These are phyloP conservation scores for Talaromyces sp. DNA, from an alignment of 2,329 filamentous ascomycete genomes.

Conservation along the genomic window DNA sequence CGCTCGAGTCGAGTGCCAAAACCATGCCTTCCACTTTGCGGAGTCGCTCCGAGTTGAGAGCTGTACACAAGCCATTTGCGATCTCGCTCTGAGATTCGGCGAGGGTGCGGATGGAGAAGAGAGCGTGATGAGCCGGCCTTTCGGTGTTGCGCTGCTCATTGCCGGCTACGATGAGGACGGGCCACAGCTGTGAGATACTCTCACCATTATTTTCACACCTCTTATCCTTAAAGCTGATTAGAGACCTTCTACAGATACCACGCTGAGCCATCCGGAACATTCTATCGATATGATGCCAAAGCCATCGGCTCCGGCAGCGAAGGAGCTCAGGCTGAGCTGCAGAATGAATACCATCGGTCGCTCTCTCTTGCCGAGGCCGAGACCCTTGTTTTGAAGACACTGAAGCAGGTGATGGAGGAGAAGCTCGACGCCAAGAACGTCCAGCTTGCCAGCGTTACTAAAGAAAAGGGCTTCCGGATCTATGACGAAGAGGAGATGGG, in stretches of 20 bases:
- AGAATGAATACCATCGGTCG: conserved; percentile 99
- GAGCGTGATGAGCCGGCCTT: conserved; percentile 96
- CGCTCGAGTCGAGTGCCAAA: conserved; percentile 94
- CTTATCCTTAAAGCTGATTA: background rate
- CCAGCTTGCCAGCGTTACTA: conserved; percentile 94
- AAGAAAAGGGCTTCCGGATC: conserved; percentile 97
- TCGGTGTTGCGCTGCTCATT: conserved; percentile 93
- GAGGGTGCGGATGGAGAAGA: conserved; percentile 97
- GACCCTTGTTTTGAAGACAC: conserved; percentile 89
- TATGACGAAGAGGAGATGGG: conserved; percentile 98
- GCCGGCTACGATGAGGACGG: conserved; percentile 97
- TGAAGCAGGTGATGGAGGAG: conserved; percentile 99
- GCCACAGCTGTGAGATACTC: conserved; percentile 64
- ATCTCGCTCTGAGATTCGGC: conserved; percentile 90
- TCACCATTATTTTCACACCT: background rate
- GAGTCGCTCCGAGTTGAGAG: conserved; percentile 92
- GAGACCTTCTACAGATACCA: conserved; percentile 60
- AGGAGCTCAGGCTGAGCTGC: conserved; percentile 93
- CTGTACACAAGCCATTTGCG: conserved; percentile 98
- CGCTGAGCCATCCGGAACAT: conserved; percentile 94
- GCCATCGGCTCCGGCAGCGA: conserved; percentile 96
- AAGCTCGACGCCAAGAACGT: conserved; percentile 99
- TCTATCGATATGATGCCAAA: conserved; percentile 98
- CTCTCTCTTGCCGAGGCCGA: conserved; percentile 89
- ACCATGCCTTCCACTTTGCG: conserved; percentile 96